Evolutionary conservation across 208 protist genomes (phyloP).

Genomic region (Leishmania turanica): DNA sequence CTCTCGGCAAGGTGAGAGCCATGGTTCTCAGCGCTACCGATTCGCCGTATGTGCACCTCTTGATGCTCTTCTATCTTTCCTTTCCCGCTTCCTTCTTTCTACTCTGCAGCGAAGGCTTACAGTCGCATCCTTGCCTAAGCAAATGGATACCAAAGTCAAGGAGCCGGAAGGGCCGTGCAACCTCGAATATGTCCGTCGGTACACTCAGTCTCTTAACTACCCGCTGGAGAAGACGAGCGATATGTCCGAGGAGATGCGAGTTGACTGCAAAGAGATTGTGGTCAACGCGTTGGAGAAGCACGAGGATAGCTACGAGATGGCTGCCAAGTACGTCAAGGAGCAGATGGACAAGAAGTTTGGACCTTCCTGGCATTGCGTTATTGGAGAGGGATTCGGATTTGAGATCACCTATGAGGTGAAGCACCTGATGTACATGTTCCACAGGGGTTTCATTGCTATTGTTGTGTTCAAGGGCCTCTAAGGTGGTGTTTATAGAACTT

Average conservation of each 20-base stretch:
- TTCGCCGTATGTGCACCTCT: not conserved
- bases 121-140: not conserved
- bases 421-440: conserved; percentile 95
- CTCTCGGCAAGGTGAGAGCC: not conserved
- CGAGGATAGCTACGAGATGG: conserved; percentile 93
- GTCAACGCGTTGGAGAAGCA: conserved; percentile 94
- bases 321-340: conserved; percentile 94
- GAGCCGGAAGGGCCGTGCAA: conserved; percentile 81
- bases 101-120: not conserved
- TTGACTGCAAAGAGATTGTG: conserved; percentile 93
- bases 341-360: conserved; percentile 97
- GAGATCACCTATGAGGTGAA: conserved; percentile 95
- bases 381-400: conserved; percentile 95
- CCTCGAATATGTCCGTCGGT: conserved; percentile 78
- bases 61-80: not conserved
- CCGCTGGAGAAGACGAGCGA: conserved; percentile 93
- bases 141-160: conserved; percentile 73
- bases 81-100: not conserved
- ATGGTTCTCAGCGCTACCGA: not conserved
- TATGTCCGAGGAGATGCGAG: conserved; percentile 96
- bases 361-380: conserved; percentile 94
- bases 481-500: conserved; percentile 6
- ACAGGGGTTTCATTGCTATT: conserved; percentile 91
- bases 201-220: conserved; percentile 79
- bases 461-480: conserved; percentile 95